A percentile compares a stretch with the other conserved stretches of the same genome.
Conservation (phyloP, 2,329 filamentous ascomycete species). For the Pyricularia grisea region DNA sequence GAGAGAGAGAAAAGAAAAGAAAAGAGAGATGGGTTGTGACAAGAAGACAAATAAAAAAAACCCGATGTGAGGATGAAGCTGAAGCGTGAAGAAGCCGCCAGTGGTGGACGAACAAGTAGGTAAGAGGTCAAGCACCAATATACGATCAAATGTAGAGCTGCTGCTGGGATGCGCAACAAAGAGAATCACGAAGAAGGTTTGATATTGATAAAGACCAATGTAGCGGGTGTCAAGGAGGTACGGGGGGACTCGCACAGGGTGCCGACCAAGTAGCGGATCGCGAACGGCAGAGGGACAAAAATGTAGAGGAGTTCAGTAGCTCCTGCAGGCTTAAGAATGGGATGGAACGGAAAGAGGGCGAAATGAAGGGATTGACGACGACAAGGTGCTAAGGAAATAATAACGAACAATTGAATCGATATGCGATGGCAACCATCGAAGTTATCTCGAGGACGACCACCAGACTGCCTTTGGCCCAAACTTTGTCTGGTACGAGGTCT, state of each 20-base stretch:
- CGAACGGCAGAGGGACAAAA: background rate
- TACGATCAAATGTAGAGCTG: background rate
- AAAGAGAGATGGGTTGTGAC: slow-evolving; percentile 9
- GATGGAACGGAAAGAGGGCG: background rate
- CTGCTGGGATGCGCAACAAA: slow-evolving; percentile 1
- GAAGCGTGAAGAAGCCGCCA: slow-evolving; percentile 5
- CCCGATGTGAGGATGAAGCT: slow-evolving; percentile 5
- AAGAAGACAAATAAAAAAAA: slow-evolving; percentile 4
- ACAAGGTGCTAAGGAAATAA: slow-evolving; percentile 4
- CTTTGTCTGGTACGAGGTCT: background rate
- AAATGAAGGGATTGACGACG: background rate
- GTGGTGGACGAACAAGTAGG: background rate
- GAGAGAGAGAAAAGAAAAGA: slow-evolving; percentile 11
- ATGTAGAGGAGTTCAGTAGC: background rate
- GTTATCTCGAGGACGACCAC: background rate
- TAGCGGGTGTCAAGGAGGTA: slow-evolving; percentile 3
- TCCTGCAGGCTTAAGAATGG: background rate
- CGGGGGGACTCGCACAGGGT: slow-evolving; percentile 2
- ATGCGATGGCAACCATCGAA: background rate
- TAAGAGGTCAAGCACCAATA: background rate
- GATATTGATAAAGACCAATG: slow-evolving; percentile 4
- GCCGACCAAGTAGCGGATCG: slow-evolving; percentile 1
- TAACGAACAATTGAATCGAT: slow-evolving; percentile 13
- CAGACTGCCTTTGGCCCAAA: background rate
- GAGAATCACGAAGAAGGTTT: slow-evolving; percentile 7